A percentile compares a stretch with the other conserved stretches of the same genome.
Evolutionary conservation across 106 monocot species (phyloP).

Genomic region (Vanilla planifolia): DNA sequence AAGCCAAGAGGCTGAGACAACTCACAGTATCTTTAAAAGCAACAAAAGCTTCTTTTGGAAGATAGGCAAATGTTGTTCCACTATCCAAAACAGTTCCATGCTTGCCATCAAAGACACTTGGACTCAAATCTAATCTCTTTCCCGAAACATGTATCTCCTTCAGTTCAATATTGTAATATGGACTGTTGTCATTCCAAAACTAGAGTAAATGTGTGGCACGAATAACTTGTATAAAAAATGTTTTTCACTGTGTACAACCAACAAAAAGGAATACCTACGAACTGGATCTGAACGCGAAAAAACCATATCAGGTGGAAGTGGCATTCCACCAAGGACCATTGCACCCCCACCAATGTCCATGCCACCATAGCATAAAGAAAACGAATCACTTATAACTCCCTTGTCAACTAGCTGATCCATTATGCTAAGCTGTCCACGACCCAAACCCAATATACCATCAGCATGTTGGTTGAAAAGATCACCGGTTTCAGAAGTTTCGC

Average conservation of each 20-base stretch:
- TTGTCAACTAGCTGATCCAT: conserved; percentile 83
- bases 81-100: conserved; percentile 96
- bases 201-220: conserved; percentile 66
- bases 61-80: conserved; percentile 95
- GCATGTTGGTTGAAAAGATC: conserved; percentile 73
- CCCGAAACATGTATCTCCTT: conserved; percentile 81
- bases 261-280: conserved; percentile 53
- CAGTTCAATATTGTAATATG: conserved; percentile 95
- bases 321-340: conserved; percentile 78
- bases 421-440: conserved; percentile 75
- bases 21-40: conserved; percentile 87
- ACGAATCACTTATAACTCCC: conserved; percentile 61
- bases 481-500: conserved; percentile 82
- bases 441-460: conserved; percentile 86
- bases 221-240: conserved; percentile 31
- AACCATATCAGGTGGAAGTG: conserved; percentile 59
- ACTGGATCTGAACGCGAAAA: conserved; percentile 54
- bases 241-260: neutral
- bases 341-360: conserved; percentile 81
- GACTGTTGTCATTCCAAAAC: conserved; percentile 81
- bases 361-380: conserved; percentile 86
- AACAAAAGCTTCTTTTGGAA: conserved; percentile 75
- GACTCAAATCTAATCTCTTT: conserved; percentile 45
- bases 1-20: conserved; percentile 2
- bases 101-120: conserved; percentile 64